Evolutionary conservation across 768 basidiomycete genomes (phyloP).

Genomic region (Panaeolus papilionaceus): DNA sequence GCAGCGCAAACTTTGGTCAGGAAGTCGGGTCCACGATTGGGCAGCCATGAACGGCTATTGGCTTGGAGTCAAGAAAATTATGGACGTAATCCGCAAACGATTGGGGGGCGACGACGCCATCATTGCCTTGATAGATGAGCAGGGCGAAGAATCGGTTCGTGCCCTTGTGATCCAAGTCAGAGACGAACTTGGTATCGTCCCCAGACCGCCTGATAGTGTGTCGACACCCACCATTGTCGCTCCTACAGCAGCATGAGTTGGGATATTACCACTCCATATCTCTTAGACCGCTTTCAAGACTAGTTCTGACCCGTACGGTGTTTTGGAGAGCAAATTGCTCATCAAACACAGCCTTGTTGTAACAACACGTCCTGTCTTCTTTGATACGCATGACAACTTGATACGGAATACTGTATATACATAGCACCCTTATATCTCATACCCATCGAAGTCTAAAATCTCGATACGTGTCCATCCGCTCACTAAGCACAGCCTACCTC

Average conservation of each 20-base stretch:
- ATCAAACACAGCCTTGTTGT: no score
- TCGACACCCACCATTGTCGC: neutral
- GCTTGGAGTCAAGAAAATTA: slow-evolving; percentile 54
- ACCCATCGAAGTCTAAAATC: slow-evolving; percentile 27
- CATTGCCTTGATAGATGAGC: slow-evolving; percentile 40
- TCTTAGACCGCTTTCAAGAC: no score
- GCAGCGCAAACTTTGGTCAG: slow-evolving; percentile 55
- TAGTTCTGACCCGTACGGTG: no score
- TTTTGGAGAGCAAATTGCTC: no score
- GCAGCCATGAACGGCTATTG: slow-evolving; percentile 49
- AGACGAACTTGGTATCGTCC: slow-evolving; percentile 34
- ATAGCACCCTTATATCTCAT: neutral
- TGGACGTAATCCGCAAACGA: slow-evolving; percentile 53
- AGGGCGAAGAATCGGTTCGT: slow-evolving; percentile 46
- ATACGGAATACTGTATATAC: no score
- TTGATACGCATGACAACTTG: no score
- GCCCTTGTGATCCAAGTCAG: slow-evolving; percentile 43
- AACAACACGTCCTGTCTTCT: no score
- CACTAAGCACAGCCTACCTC: slow-evolving; percentile 32
- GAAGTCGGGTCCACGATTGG: slow-evolving; percentile 60
- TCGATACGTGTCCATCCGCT: slow-evolving; percentile 32
- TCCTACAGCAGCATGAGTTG: neutral
- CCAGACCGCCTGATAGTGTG: neutral
- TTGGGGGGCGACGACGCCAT: slow-evolving; percentile 56
- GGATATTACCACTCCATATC: neutral